phyloP scores from a whole-genome alignment of 495 filamentous ascomycete genomes.

The Neurospora sp. region DNA sequence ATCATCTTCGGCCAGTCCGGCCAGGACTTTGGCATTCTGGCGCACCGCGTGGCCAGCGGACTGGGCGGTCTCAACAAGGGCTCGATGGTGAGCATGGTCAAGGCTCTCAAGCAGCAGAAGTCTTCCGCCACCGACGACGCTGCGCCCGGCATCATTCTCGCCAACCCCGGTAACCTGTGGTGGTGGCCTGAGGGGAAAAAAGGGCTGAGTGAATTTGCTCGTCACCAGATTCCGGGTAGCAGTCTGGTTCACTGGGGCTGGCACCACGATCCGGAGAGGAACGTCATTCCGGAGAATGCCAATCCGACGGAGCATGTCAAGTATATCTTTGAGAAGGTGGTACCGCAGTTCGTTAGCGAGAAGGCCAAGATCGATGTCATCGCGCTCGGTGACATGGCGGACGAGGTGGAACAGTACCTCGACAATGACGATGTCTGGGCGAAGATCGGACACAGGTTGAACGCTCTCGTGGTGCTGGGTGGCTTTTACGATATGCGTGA shows the following conservation, averaged over 20 bases:
- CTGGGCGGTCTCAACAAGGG: constrained; percentile 53
- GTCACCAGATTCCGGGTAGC: constrained; percentile 42
- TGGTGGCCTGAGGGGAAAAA: constrained; percentile 52
- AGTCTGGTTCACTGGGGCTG: constrained; percentile 42
- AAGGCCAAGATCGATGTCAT: constrained; percentile 54
- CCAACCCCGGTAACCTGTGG: constrained; percentile 59
- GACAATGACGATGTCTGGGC: constrained; percentile 40
- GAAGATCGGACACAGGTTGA: constrained; percentile 25
- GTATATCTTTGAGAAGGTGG: constrained; percentile 52
- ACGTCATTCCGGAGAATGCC: constrained; percentile 47
- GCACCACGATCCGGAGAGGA: constrained; percentile 30
- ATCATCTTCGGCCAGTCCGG: constrained; percentile 59
- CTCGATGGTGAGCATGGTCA: constrained; percentile 51
- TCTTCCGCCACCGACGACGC: constrained; percentile 18
- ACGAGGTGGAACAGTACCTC: constrained; percentile 45
- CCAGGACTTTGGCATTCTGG: constrained; percentile 67
- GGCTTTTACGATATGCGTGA: constrained; percentile 23
- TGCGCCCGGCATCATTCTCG: constrained; percentile 49
- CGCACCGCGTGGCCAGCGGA: constrained; percentile 52
- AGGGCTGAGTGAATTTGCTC: constrained; percentile 44
- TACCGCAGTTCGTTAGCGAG: constrained; percentile 33
- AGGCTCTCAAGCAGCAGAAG: constrained; percentile 33
- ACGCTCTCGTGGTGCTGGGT: constrained; percentile 30
- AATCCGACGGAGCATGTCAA: constrained; percentile 44
- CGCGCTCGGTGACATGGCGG: constrained; percentile 47